A percentile compares a stretch with the other conserved stretches of the same genome.
Conservation (phyloP, 164 flowering plant genomes). For the Umbilicus rupestris region DNA sequence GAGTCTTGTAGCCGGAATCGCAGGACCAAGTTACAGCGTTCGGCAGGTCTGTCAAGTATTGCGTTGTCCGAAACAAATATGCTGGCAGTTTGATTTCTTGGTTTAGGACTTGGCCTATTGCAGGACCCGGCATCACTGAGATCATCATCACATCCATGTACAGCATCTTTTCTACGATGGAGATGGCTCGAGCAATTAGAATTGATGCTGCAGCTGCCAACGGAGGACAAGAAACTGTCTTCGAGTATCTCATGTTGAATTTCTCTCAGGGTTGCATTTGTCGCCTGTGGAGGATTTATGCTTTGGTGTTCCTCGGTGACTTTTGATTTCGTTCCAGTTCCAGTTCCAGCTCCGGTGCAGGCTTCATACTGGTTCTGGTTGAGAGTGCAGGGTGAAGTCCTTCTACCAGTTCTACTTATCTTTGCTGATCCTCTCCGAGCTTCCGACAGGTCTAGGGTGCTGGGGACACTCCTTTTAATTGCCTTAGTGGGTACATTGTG, state of each 20-base stretch:
- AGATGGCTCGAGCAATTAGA: not conserved
- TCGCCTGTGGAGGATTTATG: not conserved
- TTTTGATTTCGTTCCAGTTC: not conserved
- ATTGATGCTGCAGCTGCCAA: not conserved
- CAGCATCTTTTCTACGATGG: not conserved
- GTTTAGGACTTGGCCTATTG: not conserved
- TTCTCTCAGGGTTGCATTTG: not conserved
- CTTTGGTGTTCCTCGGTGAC: not conserved
- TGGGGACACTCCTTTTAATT: not conserved
- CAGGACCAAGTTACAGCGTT: not conserved
- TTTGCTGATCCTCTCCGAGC: not conserved
- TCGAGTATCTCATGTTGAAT: not conserved
- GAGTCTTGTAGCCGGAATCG: not conserved
- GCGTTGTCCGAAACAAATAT: not conserved
- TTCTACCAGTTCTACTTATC: not conserved
- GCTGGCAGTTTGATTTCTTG: not conserved
- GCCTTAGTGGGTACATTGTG: not conserved
- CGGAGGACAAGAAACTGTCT: not conserved
- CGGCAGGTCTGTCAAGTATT: not conserved
- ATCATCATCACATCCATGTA: not conserved
- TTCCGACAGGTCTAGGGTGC: not conserved
- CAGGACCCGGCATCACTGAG: not conserved
- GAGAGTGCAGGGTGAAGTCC: not conserved
- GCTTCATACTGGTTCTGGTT: not conserved
- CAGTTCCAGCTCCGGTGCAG: not conserved